Conservation (phyloP, 495 filamentous ascomycete species). For the Amniculicola lignicola region DNA sequence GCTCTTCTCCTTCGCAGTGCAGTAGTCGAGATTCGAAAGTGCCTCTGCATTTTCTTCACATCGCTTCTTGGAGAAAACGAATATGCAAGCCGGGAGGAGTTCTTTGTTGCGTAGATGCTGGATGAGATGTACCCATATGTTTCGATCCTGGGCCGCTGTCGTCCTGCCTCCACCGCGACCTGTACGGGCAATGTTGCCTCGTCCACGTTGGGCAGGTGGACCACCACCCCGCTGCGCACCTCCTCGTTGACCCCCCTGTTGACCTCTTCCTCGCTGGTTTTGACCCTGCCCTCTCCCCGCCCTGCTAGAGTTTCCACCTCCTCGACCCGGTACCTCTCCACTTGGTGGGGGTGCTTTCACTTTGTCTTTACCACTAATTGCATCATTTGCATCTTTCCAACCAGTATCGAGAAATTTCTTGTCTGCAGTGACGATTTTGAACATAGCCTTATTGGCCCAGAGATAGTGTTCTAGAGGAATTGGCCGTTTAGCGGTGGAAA, state of each 20-base stretch:
- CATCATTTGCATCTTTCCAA: conserved; percentile 90
- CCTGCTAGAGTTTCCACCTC: conserved; percentile 26
- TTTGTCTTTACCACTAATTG: conserved; percentile 79
- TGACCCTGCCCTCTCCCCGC: conserved; percentile 41
- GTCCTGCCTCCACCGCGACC: conserved; percentile 81
- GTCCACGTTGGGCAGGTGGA: conserved; percentile 55
- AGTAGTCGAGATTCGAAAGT: conserved; percentile 90
- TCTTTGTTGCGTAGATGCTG: conserved; percentile 83
- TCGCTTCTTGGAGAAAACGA: conserved; percentile 96
- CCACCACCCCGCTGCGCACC: conserved; percentile 55
- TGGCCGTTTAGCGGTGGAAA: conserved; percentile 91
- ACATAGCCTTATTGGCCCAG: conserved; percentile 87
- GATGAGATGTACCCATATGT: conserved; percentile 93
- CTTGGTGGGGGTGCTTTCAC: conserved; percentile 55
- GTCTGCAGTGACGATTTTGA: conserved; percentile 89
- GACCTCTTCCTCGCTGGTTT: conserved; percentile 48
- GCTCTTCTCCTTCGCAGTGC: conserved; percentile 89
- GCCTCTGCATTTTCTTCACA: conserved; percentile 97
- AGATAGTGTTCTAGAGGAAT: conserved; percentile 94
- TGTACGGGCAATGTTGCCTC: conserved; percentile 83
- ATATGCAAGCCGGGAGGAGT: conserved; percentile 87
- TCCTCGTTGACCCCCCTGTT: conserved; percentile 49
- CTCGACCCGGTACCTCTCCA: conserved; percentile 29
- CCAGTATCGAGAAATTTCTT: conserved; percentile 86
- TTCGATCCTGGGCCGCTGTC: conserved; percentile 87